Base-by-base conservation (phyloP, 495 filamentous ascomycete genomes). In the Podospora tetraspora region DNA sequence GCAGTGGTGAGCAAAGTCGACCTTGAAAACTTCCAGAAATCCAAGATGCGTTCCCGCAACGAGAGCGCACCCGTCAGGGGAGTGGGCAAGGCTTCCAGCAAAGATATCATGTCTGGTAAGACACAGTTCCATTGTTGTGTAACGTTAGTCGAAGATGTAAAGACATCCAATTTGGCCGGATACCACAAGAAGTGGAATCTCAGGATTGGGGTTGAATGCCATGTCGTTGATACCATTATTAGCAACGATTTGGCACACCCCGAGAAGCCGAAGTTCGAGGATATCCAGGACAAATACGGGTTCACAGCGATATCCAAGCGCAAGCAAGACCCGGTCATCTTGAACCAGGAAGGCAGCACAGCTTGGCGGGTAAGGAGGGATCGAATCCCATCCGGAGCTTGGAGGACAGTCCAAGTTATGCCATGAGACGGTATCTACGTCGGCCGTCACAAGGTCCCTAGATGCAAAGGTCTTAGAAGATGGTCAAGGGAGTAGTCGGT, bases 11-110 rank as follows among this genome's bases (percentile, higher is more conserved):
- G 34, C 59, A 1, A 27, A 29, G n/a, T 78, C 71, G 43, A 79
- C 71, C 9, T 79, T 69, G 30, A 76, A 76, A 1, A 79, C 64
- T 57, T 77, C 69, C 34, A 79, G 71, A 4, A 61, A 59, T 1
- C 78, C 78, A 11, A 69, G 34, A 21, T 43, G 65, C 58, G 56
- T 72, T 5, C 74, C 78, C 0, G 67, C 65, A 5, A 70, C 61
- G 16, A 79, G 64, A 2, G 27, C 72, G 27, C 67, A 66, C 57
- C 76, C 76, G 66, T 78, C 66, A 16, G 71, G 64, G 1, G 75
- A 77, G 65, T 69, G 74, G 16, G 75, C 74, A 2, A 80, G 12
- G 59, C 64, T 64, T 32, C 73, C 61, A 16, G 73, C 73, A 58
- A 68, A 68, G 10, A 63, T 63, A 8, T 63, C 12, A 21, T 27